These are phyloP conservation scores for Lepraria neglecta DNA, from an alignment of 495 filamentous ascomycete species.

Conservation along the genomic window DNA sequence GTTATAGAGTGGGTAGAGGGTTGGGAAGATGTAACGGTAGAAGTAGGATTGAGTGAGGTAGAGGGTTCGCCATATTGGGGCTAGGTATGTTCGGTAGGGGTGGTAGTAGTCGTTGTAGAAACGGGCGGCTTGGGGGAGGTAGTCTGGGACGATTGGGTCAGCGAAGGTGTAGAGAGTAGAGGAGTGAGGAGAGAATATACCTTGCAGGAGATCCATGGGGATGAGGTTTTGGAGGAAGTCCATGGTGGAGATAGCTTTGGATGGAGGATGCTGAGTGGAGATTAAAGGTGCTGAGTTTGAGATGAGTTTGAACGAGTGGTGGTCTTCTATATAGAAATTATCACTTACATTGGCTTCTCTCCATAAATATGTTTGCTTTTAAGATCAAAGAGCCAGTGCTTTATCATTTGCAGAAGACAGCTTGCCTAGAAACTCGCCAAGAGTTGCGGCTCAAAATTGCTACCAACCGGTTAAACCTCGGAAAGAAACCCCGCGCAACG, in stretches of 20 bases:
- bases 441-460: background rate
- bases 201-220: slow-evolving; percentile 7
- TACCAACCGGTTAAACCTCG: slow-evolving; percentile 1
- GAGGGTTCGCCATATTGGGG: slow-evolving; percentile 32
- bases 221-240: slow-evolving; percentile 19
- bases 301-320: background rate
- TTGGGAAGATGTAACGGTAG: slow-evolving; percentile 37
- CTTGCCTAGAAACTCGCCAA: background rate
- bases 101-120: slow-evolving; percentile 36
- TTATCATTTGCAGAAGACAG: background rate
- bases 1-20: slow-evolving; percentile 39
- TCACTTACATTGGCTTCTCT: too few relatives aligned
- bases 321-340: background rate
- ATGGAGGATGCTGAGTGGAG: background rate
- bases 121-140: slow-evolving; percentile 37
- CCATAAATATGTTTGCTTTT: too few relatives aligned
- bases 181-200: background rate
- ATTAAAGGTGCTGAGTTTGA: background rate
- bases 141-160: slow-evolving; percentile 27
- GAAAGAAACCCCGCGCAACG: background rate
- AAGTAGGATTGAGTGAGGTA: slow-evolving; percentile 33
- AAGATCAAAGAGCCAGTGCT: too few relatives aligned
- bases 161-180: background rate
- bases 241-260: slow-evolving; percentile 13
- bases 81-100: slow-evolving; percentile 33